Conservation (phyloP, 169 alveolate species). For the Cryptosporidium felis region DNA sequence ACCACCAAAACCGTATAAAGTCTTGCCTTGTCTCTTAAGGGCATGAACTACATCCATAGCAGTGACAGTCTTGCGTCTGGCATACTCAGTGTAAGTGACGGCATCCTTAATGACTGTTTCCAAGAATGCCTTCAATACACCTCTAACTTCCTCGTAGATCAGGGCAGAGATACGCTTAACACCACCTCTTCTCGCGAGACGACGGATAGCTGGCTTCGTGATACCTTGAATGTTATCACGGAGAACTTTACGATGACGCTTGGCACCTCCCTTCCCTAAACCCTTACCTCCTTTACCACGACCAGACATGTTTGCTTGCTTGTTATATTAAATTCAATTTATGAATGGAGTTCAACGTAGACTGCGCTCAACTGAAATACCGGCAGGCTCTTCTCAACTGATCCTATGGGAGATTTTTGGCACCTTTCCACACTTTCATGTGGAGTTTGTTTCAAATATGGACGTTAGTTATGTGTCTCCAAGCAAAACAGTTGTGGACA, state of each 20-base stretch:
- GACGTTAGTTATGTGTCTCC: conserved; percentile 28
- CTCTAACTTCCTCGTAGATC: conserved; percentile 99
- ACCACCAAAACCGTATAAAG: conserved; percentile 99
- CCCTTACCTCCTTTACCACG: conserved; percentile 99
- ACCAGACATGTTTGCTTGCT: conserved; percentile 88
- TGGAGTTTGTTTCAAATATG: conserved; percentile 19
- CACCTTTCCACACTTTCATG: conserved; percentile 71
- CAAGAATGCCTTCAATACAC: conserved; percentile 96
- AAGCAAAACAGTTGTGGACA: conserved; percentile 36
- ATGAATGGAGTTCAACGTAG: conserved; percentile 70
- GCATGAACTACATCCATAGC: conserved; percentile 99
- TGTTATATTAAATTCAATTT: conserved; percentile 17
- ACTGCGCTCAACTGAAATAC: conserved; percentile 70
- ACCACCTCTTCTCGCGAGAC: conserved; percentile 99
- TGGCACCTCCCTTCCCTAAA: conserved; percentile 98
- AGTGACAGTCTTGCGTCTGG: conserved; percentile 99
- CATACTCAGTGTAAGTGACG: conserved; percentile 99
- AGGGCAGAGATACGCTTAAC: conserved; percentile 99
- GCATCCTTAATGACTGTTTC: conserved; percentile 98
- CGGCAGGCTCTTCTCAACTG: background rate
- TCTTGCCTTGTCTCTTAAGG: conserved; percentile 99
- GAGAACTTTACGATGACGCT: conserved; percentile 95
- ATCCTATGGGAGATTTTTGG: conserved; percentile 44
- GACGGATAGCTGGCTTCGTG: conserved; percentile 99
- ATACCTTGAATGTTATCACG: conserved; percentile 99